Percentiles rank a stretch among this genome's conserved stretches.
Evolutionary conservation across 2,329 filamentous ascomycete species (phyloP).

Genomic region (Keithomyces neogunnii): DNA sequence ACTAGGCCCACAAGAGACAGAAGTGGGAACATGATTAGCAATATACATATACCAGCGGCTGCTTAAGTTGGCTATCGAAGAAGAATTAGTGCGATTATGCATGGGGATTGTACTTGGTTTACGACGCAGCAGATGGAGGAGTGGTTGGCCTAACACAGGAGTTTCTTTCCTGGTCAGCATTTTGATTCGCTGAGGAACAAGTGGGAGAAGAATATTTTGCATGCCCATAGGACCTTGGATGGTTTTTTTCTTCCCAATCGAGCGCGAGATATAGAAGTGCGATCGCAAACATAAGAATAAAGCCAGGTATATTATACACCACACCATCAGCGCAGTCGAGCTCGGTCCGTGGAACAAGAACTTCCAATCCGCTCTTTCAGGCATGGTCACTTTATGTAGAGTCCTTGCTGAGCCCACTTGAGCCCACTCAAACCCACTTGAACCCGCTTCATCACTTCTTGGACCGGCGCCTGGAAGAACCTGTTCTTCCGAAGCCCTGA

Average conservation of each 20-base stretch:
- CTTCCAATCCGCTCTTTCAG: no score
- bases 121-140: neutral
- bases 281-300: no score
- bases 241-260: no score
- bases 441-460: no score
- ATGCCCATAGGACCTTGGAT: no score
- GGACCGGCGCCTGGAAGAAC: slow-evolving; percentile 10
- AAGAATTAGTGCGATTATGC: neutral
- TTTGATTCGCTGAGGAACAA: neutral
- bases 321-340: no score
- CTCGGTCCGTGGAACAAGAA: no score
- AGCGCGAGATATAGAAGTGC: no score
- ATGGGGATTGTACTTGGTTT: neutral
- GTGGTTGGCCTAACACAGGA: neutral
- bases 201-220: neutral
- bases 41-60: neutral
- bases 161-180: neutral
- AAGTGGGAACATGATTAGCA: neutral
- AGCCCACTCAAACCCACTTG: no score
- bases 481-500: slow-evolving; percentile 19
- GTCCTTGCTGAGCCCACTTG: no score
- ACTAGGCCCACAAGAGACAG: neutral
- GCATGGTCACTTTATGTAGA: no score
- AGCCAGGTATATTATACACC: no score
- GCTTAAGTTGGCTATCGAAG: neutral